phyloP scores from a whole-genome alignment of 805 yeast species.

The Peterozyma xylosa region DNA sequence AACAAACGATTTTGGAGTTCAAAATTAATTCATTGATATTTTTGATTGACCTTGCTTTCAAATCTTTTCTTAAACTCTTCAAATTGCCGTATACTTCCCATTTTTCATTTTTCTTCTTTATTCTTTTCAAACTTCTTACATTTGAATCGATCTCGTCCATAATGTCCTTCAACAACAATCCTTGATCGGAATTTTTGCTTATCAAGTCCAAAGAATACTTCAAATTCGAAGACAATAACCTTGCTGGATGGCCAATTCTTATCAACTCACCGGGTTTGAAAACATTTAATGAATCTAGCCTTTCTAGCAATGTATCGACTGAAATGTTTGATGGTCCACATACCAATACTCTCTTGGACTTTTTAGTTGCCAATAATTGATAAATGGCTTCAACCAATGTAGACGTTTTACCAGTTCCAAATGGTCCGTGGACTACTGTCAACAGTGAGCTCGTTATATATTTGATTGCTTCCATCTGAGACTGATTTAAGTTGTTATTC shows the following conservation, averaged over 20 bases:
- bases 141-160: constrained; percentile 61
- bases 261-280: constrained; percentile 32
- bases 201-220: constrained; percentile 73
- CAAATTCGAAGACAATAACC: constrained; percentile 54
- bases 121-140: constrained; percentile 48
- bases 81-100: constrained; percentile 62
- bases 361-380: constrained; percentile 40
- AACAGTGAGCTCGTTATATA: constrained; percentile 55
- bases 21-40: constrained; percentile 50
- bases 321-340: constrained; percentile 95
- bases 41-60: constrained; percentile 57
- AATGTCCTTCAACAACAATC: constrained; percentile 59
- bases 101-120: constrained; percentile 57
- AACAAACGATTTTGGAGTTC: constrained; percentile 60
- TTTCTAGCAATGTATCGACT: constrained; percentile 83
- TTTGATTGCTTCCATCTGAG: constrained; percentile 68
- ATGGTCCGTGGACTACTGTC: constrained; percentile 69
- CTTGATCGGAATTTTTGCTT: constrained; percentile 49
- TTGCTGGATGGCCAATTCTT: constrained; percentile 91
- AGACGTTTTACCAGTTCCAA: constrained; percentile 81
- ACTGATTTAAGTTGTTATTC: constrained; percentile 45
- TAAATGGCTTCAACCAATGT: constrained; percentile 77
- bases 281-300: constrained; percentile 43
- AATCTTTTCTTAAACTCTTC: constrained; percentile 62
- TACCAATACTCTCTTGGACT: constrained; percentile 52